A percentile compares a stretch with the other conserved stretches of the same genome.
Evolutionary conservation across 805 yeast genomes (phyloP).

Genomic region (Ogataea henricii): DNA sequence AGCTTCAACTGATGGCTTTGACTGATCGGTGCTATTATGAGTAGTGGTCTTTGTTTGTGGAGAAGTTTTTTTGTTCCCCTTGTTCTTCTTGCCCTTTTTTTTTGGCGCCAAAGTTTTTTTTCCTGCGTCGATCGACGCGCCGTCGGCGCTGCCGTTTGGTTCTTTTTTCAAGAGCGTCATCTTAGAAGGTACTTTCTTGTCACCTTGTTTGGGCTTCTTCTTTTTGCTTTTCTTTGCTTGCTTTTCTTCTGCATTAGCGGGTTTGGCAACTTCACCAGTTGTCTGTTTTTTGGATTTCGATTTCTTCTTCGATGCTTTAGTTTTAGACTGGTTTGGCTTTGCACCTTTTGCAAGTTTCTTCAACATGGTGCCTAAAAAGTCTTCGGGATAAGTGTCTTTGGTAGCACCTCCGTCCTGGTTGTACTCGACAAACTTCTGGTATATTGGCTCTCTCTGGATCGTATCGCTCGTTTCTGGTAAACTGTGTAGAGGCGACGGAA

Average conservation of each 20-base stretch:
- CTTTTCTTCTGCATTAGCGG: neutral
- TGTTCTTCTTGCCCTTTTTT: neutral
- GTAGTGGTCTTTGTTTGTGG: neutral
- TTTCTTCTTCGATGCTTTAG: slow-evolving; percentile 3
- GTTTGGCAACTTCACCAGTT: too few relatives aligned
- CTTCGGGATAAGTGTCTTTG: slow-evolving; percentile 1
- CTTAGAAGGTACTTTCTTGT: neutral
- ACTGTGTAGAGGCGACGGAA: neutral
- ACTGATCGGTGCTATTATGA: neutral
- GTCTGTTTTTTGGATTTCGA: slow-evolving; percentile 6
- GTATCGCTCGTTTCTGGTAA: slow-evolving; percentile 8
- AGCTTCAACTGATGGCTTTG: neutral
- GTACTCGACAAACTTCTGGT: slow-evolving; percentile 14
- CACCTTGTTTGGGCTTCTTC: neutral
- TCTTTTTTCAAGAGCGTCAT: slow-evolving; percentile 1
- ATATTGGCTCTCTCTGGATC: slow-evolving; percentile 13
- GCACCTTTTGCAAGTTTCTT: slow-evolving; percentile 2
- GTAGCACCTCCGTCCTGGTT: neutral
- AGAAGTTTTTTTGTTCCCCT: slow-evolving; percentile 1
- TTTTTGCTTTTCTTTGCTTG: neutral
- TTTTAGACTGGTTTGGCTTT: slow-evolving; percentile 4
- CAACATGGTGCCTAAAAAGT: neutral
- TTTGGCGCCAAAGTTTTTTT: slow-evolving; percentile 3
- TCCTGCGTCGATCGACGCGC: slow-evolving; percentile 8
- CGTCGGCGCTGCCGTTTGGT: neutral